Percentiles rank a stretch among this genome's conserved stretches.
These are phyloP conservation scores for Verticillium dahliae DNA, from an alignment of 2,329 filamentous ascomycete species.

Conservation along the genomic window DNA sequence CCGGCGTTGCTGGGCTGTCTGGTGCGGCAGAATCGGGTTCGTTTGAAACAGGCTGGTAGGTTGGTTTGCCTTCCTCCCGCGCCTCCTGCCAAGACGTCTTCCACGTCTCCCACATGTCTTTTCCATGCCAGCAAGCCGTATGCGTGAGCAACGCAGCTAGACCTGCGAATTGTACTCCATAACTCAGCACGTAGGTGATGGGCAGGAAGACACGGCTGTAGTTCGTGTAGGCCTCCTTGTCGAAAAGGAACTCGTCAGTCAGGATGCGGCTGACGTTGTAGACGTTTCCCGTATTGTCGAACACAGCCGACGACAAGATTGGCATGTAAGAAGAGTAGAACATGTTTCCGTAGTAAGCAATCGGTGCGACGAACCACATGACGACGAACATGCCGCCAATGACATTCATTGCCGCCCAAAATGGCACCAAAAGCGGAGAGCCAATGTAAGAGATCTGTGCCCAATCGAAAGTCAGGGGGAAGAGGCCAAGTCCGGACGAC, in stretches of 20 bases:
- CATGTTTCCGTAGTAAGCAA: conserved; percentile 74
- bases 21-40: not conserved
- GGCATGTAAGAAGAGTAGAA: conserved; percentile 82
- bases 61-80: conserved; percentile 38
- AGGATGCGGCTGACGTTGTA: conserved; percentile 80
- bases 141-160: conserved; percentile 74
- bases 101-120: conserved; percentile 75
- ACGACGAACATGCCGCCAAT: conserved; percentile 72
- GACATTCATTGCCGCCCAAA: conserved; percentile 82
- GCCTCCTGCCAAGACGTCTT: conserved; percentile 61
- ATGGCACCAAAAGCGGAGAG: conserved; percentile 75
- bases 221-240: conserved; percentile 66
- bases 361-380: conserved; percentile 78
- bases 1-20: not conserved
- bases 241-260: conserved; percentile 71
- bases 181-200: conserved; percentile 82
- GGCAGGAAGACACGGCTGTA: conserved; percentile 82
- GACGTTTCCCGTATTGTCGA: conserved; percentile 73
- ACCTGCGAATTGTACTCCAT: conserved; percentile 79
- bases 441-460: conserved; percentile 85
- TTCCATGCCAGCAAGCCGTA: conserved; percentile 77
- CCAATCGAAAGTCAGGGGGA: conserved; percentile 88
- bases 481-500: conserved; percentile 74
- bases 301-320: conserved; percentile 76
- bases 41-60: conserved; percentile 40